Evolutionary conservation across 176 grass and related monocot genomes (phyloP).

Genomic region (Oryza brachyantha): DNA sequence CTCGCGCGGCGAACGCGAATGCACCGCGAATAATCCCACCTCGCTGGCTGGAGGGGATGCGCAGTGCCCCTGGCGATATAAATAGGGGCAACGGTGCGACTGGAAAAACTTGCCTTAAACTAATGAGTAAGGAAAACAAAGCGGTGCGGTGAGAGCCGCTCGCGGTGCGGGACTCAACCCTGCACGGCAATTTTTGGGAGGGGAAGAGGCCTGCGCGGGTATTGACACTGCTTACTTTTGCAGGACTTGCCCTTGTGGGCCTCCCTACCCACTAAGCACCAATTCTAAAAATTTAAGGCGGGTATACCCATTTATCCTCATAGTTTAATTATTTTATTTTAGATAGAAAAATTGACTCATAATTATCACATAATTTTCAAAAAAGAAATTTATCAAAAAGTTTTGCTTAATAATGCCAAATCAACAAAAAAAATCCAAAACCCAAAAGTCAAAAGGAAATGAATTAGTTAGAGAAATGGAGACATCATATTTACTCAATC

Average conservation of each 20-base stretch:
- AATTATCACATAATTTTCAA: no score
- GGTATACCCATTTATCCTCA: no score
- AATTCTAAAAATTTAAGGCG: not conserved
- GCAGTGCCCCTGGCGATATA: not conserved
- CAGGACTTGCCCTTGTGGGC: constrained; percentile 86
- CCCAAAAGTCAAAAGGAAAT: no score
- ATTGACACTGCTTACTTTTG: constrained; percentile 83
- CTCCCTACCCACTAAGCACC: constrained; percentile 48
- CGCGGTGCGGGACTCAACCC: constrained; percentile 48
- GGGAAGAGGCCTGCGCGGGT: constrained; percentile 65
- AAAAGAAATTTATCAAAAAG: no score
- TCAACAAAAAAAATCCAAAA: no score
- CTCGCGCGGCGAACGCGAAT: not conserved
- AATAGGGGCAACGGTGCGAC: not conserved
- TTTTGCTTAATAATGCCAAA: no score
- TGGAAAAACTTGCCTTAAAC: constrained; percentile 52
- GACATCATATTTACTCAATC: no score
- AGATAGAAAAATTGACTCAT: no score
- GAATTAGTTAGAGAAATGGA: no score
- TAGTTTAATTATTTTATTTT: no score
- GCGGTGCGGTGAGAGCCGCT: constrained; percentile 77
- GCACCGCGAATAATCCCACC: constrained; percentile 5
- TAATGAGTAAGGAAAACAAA: constrained; percentile 99
- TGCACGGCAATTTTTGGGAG: constrained; percentile 68
- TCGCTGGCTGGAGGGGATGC: not conserved